phyloP scores from a whole-genome alignment of 352 stramenopile species.

The Phytopythium cucurbitacearum region DNA sequence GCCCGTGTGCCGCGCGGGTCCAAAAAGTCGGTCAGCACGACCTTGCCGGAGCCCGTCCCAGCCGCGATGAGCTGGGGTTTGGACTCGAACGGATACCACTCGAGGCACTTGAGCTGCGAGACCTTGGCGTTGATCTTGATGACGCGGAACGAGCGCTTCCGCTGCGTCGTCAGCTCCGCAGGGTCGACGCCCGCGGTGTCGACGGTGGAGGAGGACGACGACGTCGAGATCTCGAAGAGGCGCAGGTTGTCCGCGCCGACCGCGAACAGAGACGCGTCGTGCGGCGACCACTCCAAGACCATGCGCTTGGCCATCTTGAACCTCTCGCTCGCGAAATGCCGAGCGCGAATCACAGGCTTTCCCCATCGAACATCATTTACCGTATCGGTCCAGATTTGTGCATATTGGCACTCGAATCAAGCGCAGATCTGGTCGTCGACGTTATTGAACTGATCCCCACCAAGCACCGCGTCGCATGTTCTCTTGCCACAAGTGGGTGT shows the following conservation, averaged over 20 bases:
- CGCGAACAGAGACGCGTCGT: conserved; percentile 79
- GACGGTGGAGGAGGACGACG: conserved; percentile 8
- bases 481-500: no score
- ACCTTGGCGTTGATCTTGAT: conserved; percentile 78
- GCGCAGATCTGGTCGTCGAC: no score
- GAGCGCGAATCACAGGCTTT: background rate
- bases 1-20: conserved; percentile 47
- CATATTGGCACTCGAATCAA: no score
- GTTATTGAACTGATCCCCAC: no score
- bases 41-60: conserved; percentile 70
- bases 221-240: conserved; percentile 69
- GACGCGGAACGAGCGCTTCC: conserved; percentile 79
- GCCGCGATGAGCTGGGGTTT: conserved; percentile 75
- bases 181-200: conserved; percentile 4
- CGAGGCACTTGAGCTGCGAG: conserved; percentile 77
- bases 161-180: conserved; percentile 48
- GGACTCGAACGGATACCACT: conserved; percentile 76
- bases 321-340: background rate
- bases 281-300: conserved; percentile 81
- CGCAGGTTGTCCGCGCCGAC: conserved; percentile 79
- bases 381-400: no score
- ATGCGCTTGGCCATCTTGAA: conserved; percentile 67
- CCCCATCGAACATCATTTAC: background rate
- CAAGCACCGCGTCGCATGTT: no score
- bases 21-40: conserved; percentile 81